These are phyloP conservation scores for Setomelanomma holmii DNA, from an alignment of 2,329 filamentous ascomycete species.

Conservation along the genomic window DNA sequence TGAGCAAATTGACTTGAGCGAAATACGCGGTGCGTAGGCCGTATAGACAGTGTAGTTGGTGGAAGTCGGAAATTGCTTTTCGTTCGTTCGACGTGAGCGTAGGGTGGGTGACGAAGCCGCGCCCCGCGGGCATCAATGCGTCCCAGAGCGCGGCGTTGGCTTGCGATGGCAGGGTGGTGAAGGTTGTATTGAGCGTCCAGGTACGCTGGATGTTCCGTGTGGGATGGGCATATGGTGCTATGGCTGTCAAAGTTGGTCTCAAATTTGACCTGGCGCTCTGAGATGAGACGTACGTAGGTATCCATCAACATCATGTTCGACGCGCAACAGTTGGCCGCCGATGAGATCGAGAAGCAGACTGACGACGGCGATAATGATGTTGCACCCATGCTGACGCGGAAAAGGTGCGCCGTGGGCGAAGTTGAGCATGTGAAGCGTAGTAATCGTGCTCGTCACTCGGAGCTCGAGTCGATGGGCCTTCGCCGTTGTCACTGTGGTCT, in stretches of 20 bases:
- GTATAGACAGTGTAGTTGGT: neutral
- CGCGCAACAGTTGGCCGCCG: neutral
- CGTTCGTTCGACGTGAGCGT: neutral
- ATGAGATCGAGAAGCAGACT: conserved; percentile 5
- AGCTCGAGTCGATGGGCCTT: neutral
- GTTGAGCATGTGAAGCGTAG: neutral
- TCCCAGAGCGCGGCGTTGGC: neutral
- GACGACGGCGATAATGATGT: conserved; percentile 2
- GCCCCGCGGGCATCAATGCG: neutral
- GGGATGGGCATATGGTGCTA: conserved; percentile 7
- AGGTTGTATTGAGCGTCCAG: conserved; percentile 50
- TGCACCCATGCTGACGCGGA: neutral
- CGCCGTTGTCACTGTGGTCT: neutral
- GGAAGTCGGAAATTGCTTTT: neutral
- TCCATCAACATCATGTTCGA: conserved; percentile 9
- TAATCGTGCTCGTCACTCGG: neutral
- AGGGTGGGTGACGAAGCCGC: neutral
- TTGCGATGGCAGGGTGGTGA: conserved; percentile 44
- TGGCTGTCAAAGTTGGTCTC: neutral
- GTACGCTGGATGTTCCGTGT: conserved; percentile 5
- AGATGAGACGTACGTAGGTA: conserved; percentile 5
- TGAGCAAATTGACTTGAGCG: neutral
- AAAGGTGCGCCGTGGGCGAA: neutral
- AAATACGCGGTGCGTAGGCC: neutral
- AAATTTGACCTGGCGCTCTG: neutral